phyloP scores from a whole-genome alignment of 1,284 basidiomycete species.

The Trametes sp. region DNA sequence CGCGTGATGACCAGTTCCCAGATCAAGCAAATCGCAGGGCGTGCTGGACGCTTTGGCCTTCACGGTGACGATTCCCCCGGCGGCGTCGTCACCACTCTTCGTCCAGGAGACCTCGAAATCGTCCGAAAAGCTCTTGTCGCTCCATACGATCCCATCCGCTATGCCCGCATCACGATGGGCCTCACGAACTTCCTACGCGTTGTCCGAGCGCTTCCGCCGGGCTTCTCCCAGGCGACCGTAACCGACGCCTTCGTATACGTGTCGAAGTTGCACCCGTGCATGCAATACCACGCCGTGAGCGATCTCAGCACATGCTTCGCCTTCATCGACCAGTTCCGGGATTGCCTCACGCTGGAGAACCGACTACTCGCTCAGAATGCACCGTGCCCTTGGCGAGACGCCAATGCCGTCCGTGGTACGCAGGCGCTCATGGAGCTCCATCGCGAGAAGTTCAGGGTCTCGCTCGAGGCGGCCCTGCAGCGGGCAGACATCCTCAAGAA shows the following conservation, averaged over 20 bases:
- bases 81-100: slow-evolving; percentile 80
- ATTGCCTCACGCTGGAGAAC: slow-evolving; percentile 38
- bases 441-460: slow-evolving; percentile 22
- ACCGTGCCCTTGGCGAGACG: slow-evolving; percentile 41
- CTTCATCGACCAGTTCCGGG: slow-evolving; percentile 38
- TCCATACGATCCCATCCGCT: slow-evolving; percentile 45
- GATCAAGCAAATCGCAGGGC: slow-evolving; percentile 96
- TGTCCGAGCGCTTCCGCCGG: slow-evolving; percentile 49
- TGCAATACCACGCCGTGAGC: slow-evolving; percentile 31
- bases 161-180: slow-evolving; percentile 45
- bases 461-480: slow-evolving; percentile 32
- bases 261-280: slow-evolving; percentile 37
- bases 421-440: slow-evolving; percentile 38
- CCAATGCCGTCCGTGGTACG: slow-evolving; percentile 21
- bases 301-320: slow-evolving; percentile 22
- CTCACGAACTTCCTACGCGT: slow-evolving; percentile 37
- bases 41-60: slow-evolving; percentile 92
- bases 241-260: slow-evolving; percentile 40
- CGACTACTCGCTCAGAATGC: slow-evolving; percentile 36
- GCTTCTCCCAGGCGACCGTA: slow-evolving; percentile 25
- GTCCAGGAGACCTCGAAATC: slow-evolving; percentile 69
- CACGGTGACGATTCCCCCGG: slow-evolving; percentile 58
- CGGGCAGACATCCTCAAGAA: slow-evolving; percentile 33
- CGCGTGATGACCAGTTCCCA: slow-evolving; percentile 76
- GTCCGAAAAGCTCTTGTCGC: slow-evolving; percentile 56